Percentiles rank a stretch among this genome's conserved stretches.
These are phyloP conservation scores for Botryotinia globosa DNA, from an alignment of 2,329 filamentous ascomycete species.

Conservation along the genomic window DNA sequence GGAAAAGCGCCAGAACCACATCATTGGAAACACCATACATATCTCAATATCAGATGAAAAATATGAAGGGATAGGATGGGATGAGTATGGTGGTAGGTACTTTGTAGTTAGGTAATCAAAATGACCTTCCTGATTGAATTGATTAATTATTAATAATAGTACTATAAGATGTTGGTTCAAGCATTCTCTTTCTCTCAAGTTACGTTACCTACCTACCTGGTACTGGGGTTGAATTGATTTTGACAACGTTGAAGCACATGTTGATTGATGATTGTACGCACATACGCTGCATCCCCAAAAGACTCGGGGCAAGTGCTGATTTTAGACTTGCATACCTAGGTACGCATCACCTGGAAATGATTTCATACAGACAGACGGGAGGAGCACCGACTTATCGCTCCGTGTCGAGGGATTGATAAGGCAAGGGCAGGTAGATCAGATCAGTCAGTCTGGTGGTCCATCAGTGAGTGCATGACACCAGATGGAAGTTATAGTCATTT, in stretches of 20 bases:
- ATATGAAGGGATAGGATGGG: neutral
- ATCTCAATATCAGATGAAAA: neutral
- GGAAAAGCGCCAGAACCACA: neutral
- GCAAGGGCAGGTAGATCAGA: neutral
- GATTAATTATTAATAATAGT: neutral
- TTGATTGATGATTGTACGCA: neutral
- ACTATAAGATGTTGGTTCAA: neutral
- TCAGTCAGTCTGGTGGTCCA: neutral
- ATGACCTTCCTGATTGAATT: neutral
- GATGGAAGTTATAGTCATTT: neutral
- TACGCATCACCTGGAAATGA: neutral
- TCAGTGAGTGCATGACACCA: neutral
- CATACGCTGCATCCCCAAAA: neutral
- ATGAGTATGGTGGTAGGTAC: neutral
- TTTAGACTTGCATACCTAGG: neutral
- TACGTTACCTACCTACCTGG: too few relatives aligned
- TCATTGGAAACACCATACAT: neutral
- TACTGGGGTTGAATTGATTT: neutral
- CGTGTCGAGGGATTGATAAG: neutral
- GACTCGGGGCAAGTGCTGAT: neutral
- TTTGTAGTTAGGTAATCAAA: neutral
- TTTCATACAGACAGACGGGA: neutral
- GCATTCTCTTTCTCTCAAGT: neutral
- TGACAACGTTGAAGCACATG: neutral
- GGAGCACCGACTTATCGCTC: neutral